Evolutionary conservation across 2,329 filamentous ascomycete species (phyloP).

Genomic region (Ophiocordyceps unilateralis): DNA sequence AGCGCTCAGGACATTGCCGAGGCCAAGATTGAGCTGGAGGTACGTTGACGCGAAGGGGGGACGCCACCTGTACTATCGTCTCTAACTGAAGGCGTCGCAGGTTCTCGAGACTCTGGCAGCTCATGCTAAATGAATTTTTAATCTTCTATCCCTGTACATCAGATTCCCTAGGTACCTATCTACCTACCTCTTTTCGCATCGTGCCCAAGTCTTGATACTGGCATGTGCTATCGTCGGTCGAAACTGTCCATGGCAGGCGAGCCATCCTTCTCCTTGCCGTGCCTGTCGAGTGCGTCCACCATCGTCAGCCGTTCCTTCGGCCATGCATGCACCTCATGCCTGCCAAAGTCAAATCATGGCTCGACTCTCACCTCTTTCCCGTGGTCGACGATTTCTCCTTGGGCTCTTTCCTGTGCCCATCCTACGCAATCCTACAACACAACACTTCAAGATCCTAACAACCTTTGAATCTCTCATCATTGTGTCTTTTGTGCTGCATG

Average conservation of each 20-base stretch:
- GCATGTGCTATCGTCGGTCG: not conserved
- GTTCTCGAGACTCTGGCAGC: conserved; percentile 72
- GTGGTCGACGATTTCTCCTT: conserved; percentile 13
- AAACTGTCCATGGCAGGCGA: not conserved
- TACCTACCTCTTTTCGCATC: too few species aligned
- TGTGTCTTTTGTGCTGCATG: not conserved
- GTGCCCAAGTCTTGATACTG: too few species aligned
- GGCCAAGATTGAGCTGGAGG: conserved; percentile 98
- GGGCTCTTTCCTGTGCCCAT: conserved; percentile 2
- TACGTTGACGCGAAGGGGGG: conserved; percentile 17
- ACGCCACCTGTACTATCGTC: not conserved
- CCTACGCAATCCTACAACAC: not conserved
- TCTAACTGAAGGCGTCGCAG: conserved; percentile 22
- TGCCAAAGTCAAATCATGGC: not conserved
- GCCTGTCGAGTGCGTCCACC: not conserved
- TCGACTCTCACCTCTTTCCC: not conserved
- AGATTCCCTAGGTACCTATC: not conserved
- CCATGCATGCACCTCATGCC: not conserved
- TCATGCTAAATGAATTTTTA: conserved; percentile 51
- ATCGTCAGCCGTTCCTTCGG: not conserved
- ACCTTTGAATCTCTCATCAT: not conserved
- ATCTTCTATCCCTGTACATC: not conserved
- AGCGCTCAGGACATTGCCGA: conserved; percentile 97
- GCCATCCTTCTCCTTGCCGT: not conserved
- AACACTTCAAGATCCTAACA: not conserved